phyloP scores from a whole-genome alignment of 1,284 basidiomycete species.

The Fomitopsis schrenkii region DNA sequence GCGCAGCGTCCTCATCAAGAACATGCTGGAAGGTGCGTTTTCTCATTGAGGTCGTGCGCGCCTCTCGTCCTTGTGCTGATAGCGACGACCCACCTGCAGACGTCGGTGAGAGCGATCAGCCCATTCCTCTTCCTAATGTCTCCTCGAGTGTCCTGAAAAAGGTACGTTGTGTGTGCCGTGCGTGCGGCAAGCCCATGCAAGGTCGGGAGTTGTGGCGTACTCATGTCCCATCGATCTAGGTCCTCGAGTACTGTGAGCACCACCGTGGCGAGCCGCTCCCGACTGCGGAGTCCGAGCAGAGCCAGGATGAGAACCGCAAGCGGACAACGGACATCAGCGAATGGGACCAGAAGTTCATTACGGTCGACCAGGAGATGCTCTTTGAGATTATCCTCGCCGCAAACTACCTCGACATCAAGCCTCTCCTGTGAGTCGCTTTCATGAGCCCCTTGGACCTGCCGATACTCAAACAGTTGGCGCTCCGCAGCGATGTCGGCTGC shows the following conservation, averaged over 20 bases:
- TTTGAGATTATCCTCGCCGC: slow-evolving; percentile 99
- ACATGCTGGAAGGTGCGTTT: slow-evolving; percentile 92
- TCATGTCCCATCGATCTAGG: slow-evolving; percentile 42
- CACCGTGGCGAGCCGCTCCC: slow-evolving; percentile 96
- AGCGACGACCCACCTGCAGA: slow-evolving; percentile 45
- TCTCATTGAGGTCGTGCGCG: not conserved
- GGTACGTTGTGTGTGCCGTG: slow-evolving; percentile 39
- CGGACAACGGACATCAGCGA: slow-evolving; percentile 97
- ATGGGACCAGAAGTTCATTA: slow-evolving; percentile 99
- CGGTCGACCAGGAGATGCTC: slow-evolving; percentile 94
- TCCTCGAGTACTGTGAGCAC: slow-evolving; percentile 99
- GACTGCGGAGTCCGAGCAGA: slow-evolving; percentile 75
- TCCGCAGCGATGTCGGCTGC: slow-evolving; percentile 90
- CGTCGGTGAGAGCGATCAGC: slow-evolving; percentile 87
- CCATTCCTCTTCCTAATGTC: slow-evolving; percentile 97
- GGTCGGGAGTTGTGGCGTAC: slow-evolving; percentile 4
- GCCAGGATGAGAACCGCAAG: slow-evolving; percentile 92
- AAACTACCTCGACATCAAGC: slow-evolving; percentile 99
- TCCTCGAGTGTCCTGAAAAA: slow-evolving; percentile 96
- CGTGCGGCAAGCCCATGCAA: not conserved
- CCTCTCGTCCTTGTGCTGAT: slow-evolving; percentile 6
- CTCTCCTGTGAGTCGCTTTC: slow-evolving; percentile 72
- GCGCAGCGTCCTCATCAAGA: slow-evolving; percentile 96
- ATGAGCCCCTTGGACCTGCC: not conserved
- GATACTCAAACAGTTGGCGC: not conserved